Base-by-base conservation (phyloP, 495 filamentous ascomycete genomes). In the Daldinia caldariorum region DNA sequence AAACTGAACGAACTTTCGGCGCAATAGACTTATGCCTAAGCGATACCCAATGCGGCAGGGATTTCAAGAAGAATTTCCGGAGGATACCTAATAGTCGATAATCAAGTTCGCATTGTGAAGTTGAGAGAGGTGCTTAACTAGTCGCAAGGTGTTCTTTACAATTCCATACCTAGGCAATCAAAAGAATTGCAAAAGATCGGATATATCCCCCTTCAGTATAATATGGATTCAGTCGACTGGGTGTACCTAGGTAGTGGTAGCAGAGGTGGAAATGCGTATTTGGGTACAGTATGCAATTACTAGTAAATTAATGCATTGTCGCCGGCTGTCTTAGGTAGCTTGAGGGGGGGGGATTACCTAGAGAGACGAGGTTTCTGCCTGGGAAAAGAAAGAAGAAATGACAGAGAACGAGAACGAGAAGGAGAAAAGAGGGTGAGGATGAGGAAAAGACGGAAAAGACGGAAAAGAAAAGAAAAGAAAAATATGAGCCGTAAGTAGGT, bases 1-100 rank as follows among this genome's bases (percentile, higher is more conserved):
- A 94, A 93, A 77, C 80, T 97, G 10, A 78, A 83, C 45, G 78
- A 85, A 61, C 64, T 84, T 9, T 67, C 59, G 8, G 47, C 35
- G 34, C n/a, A 58, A 45, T 32, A 51, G 18, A 6, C 6, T 38
- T 50, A 14, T 39, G 35, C 31, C 4, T 29, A 31, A 1, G 8
- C 34, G 9, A 18, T 43, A 59, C 18, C 34, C 6, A 8, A 58
- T 13, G 22, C 14, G 9, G 18, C 32, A 32, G 1, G 7, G 56
- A 56, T 18, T 14, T 39, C 16, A 29, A 41, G 32, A 61, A 45
- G 12, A 22, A 26, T 32, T 63, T 6, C 1, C 31, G 31, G 12
- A 37, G 53, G 51, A 51, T 39, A 20, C 22, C 18, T 47, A 16
- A 47, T 22, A 16, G 43, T 12, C 43, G 43, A 22, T 22, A 47